Base-by-base conservation (phyloP, 2,329 filamentous ascomycete species). In the Pestalotiopsis sp. region DNA sequence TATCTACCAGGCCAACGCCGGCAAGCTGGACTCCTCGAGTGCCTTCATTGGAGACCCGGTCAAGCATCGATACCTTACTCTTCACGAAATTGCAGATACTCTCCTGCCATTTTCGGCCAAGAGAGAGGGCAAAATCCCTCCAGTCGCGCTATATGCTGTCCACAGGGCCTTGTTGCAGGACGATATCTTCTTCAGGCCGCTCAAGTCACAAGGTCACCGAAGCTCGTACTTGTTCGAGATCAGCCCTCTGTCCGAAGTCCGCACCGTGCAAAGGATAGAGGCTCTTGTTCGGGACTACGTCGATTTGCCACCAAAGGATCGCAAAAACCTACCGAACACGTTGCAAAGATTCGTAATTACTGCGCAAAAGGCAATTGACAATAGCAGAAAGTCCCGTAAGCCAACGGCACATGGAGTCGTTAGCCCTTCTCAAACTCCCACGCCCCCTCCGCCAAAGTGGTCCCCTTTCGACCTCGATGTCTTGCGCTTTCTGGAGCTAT, bases 401-500 rank as follows among this genome's bases (percentile, higher is more conserved):
- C 86, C 84, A 80, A 86, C 86, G 13, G 76, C 82, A 0, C 79
- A 84, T 67, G 89, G 88, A 52, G 84, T 86, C 69, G 75, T 87
- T 39, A 80, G 83, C 1, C 81, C 82, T 11, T 79, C 72, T 13
- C 74, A 70, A 20, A 69, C 73, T 11, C 7, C 71, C 27, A 36
- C 49, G 27, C 67, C 39, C 65, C 45, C 23, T 23, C 70, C 31
- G 45, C 67, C 75, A 38, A 57, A 78, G 0, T 92, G 90, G 81
- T 83, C 81, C 4, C 73, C 80, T 1, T 72, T 79, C 5, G 89
- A 91, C 69, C 76, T 82, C 52, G 82, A 87, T 25, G 84, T 93
- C 62, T 83, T 95, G 64, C 80, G 83, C 1, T 95, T 94, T 73
- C 81, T 96, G 63, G 89, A 94, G 75, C 84, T 89, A 59, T 94